Evolutionary conservation across 768 basidiomycete genomes (phyloP), one percentile per base, ranked within the genome.

Genomic region (Hirschioporus abietinus): DNA sequence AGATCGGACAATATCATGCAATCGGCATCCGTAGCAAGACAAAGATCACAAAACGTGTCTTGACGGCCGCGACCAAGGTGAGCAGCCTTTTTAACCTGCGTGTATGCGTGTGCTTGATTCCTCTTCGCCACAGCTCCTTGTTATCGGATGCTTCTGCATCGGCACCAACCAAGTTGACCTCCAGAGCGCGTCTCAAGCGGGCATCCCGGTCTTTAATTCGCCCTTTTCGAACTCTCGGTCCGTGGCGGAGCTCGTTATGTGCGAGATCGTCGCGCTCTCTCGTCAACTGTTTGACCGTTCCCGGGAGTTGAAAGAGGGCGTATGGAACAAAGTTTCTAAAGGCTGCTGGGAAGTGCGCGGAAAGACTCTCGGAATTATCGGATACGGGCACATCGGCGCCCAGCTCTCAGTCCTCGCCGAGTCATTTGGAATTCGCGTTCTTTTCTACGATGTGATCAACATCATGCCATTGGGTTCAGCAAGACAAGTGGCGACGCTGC

Each of bases 251-350:
- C 88, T 99, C 62, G 97, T 99, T 78, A 87, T 99, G 78, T 84
- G 89, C 67, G 97, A 99, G 78, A 84, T 99, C 72, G 86, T 99
- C 73, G 91, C 91, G 3, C 89, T 99, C 69, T 96, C 96, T 3
- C 90, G 97, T 26, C 97, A 99, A 75, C 86, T 96, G 71, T 88
- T 88, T 72, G 92, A 99, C 78, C 91, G 97, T 66, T 80, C 90
- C 25, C 86, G 83, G 71, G 97, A 99, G 80, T 84, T 99, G 81
- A 88, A 87, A 65, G 83, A 87, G 35, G 97, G 97, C 60, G 78
- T 91, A 73, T 99, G 97, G 97, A 99, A 99, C 84, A 99, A 99
- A 79, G 91, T 98, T 74, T 96, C 95, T 71, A 98, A 97, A 75
- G 88, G 89, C 69, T 99, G 97, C 79, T 99, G 95, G 95, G 97